Evolutionary conservation across 441 rosid species (phyloP).

Genomic region (Populus hybrid): DNA sequence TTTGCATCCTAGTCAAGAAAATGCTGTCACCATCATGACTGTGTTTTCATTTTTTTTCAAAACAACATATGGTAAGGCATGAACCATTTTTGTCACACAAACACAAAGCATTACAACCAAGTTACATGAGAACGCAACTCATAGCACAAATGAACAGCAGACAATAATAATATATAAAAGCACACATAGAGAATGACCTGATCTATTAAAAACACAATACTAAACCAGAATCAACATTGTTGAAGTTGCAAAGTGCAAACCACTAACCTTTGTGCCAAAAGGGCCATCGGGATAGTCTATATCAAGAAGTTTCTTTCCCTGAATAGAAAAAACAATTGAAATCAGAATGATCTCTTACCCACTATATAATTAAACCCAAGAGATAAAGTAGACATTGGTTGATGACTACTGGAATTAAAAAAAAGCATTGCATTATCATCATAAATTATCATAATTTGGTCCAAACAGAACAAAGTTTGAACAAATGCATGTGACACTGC

Average conservation of each 20-base stretch:
- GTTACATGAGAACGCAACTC: neutral
- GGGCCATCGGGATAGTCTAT: constrained; percentile 69
- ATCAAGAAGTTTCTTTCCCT: constrained; percentile 75
- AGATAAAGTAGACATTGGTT: neutral
- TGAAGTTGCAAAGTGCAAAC: neutral
- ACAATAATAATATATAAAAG: neutral
- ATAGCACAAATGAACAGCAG: neutral
- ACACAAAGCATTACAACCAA: neutral
- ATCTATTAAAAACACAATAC: neutral
- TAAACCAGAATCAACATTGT: neutral
- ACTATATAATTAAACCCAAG: neutral
- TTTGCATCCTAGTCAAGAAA: too few relatives aligned
- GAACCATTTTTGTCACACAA: neutral
- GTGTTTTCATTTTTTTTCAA: too few relatives aligned
- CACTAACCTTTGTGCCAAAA: constrained; percentile 59
- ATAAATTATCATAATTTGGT: neutral
- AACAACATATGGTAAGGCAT: too few relatives aligned
- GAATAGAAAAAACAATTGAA: constrained; percentile 10
- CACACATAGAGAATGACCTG: neutral
- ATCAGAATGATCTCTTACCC: constrained; percentile 17
- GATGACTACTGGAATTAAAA: neutral
- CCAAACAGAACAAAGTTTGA: neutral
- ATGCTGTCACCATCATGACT: too few relatives aligned
- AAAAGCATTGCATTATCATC: neutral
- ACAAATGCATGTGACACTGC: neutral